Base-by-base conservation (phyloP, 306 rosid genomes). In the Pueraria montana region DNA sequence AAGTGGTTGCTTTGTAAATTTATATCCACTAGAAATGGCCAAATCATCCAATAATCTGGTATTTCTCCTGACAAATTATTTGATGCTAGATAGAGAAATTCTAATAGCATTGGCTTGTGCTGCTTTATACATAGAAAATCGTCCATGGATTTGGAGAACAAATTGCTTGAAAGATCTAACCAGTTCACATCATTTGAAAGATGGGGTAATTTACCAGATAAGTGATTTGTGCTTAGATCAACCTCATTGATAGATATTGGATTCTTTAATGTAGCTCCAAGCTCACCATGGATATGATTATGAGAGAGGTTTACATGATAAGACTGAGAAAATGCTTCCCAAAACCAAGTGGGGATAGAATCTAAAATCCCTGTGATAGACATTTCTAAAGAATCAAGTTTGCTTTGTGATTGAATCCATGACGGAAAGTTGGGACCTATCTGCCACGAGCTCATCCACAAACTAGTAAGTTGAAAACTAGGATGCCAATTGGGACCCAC, bases 151-250 rank as follows among this genome's bases (percentile, higher is more conserved):
- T 61, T 52, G 4, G 70, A 27, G 16, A 82, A 65, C 5, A 10
- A 42, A 40, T 82, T 82, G 49, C 5, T 9, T n/a, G 85, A 82
- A 17, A 82, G 81, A 24, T 75, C 85, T 66, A 82, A 1, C 32
- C 32, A 27, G 3, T 27, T 1, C 32, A 27, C 32, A 1, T 27
- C 2, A 27, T 27, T 27, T 27, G 32, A 27, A 27, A 27, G 32
- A 27, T 27, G 3, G 1, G 32, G 32, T 3, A 27, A 27, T 27
- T 27, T 27, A 27, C 32, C 32, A 27, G 2, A 27, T 27, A 27
- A 27, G 32, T 27, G 32, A 27, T 27, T 27, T 27, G 32, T 27
- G 32, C 32, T 27, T 27, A 27, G 32, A 27, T 27, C 32, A 27
- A 27, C 32, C 32, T 1, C 1, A 27, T 27, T 27, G 32, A 27